Conservation (phyloP, 2,329 filamentous ascomycete species). For the Cercospora sp. region DNA sequence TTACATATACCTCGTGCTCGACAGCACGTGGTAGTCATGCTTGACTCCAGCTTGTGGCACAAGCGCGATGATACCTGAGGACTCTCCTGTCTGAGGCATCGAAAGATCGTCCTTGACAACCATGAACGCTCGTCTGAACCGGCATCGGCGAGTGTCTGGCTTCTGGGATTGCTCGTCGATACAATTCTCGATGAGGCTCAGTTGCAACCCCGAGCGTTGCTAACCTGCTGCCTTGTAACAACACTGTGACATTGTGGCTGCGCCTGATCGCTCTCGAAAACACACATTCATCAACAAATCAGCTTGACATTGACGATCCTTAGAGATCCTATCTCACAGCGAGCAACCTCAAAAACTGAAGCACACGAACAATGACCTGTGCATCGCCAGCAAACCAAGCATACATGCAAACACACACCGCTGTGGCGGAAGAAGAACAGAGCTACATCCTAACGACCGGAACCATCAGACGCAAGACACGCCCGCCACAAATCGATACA, state of each 20-base stretch:
- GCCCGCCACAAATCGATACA: neutral
- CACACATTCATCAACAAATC: neutral
- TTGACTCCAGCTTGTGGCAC: neutral
- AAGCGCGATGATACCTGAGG: neutral
- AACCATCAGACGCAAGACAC: neutral
- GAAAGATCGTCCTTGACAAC: neutral
- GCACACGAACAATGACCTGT: neutral
- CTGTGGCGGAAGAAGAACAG: neutral
- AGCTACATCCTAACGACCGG: neutral
- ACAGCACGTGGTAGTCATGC: neutral
- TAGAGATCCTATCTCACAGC: neutral
- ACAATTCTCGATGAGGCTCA: neutral
- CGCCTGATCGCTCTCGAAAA: neutral
- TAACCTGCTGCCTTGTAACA: conserved; percentile 4
- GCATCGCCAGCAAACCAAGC: neutral
- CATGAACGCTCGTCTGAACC: neutral
- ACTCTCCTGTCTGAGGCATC: neutral
- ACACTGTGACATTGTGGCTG: neutral
- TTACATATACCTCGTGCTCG: neutral
- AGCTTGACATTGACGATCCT: neutral
- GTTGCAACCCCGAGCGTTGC: neutral
- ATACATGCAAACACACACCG: neutral
- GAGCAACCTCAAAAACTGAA: neutral
- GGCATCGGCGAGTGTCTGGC: neutral
- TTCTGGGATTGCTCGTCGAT: conserved; percentile 3